phyloP scores from a whole-genome alignment of 805 yeast species.

The Lachancea quebecensis region DNA sequence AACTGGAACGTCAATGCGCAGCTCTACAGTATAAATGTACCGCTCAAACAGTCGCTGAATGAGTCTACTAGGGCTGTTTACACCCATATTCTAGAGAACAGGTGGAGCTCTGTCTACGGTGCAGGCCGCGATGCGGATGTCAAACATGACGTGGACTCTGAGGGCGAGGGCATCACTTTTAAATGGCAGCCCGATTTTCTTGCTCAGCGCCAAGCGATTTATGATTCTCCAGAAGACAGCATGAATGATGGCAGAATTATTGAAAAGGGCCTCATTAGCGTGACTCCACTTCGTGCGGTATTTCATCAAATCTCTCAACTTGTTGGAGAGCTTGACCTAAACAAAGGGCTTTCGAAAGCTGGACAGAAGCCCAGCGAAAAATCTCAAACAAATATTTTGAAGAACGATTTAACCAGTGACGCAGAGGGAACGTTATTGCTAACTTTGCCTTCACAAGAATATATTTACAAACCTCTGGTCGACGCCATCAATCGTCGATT shows the following conservation, averaged over 20 bases:
- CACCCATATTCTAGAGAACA: conserved; percentile 75
- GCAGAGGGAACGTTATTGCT: conserved; percentile 1
- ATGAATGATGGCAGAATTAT: conserved; percentile 69
- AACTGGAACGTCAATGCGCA: conserved; percentile 59
- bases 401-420: neutral
- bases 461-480: conserved; percentile 36
- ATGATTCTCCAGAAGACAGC: conserved; percentile 40
- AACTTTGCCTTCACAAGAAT: conserved; percentile 34
- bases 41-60: conserved; percentile 50
- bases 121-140: conserved; percentile 5
- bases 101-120: conserved; percentile 57
- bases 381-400: neutral
- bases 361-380: neutral
- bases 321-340: conserved; percentile 15
- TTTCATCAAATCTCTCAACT: conserved; percentile 38
- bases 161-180: conserved; percentile 43
- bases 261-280: conserved; percentile 55
- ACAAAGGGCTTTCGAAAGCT: neutral
- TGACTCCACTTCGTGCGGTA: conserved; percentile 67
- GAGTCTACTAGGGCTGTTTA: conserved; percentile 55
- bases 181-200: conserved; percentile 82
- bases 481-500: conserved; percentile 28
- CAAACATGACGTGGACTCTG: conserved; percentile 14
- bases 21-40: conserved; percentile 77
- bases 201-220: conserved; percentile 36